Evolutionary conservation across 805 yeast genomes (phyloP).

Genomic region (Yarrowia sp.): DNA sequence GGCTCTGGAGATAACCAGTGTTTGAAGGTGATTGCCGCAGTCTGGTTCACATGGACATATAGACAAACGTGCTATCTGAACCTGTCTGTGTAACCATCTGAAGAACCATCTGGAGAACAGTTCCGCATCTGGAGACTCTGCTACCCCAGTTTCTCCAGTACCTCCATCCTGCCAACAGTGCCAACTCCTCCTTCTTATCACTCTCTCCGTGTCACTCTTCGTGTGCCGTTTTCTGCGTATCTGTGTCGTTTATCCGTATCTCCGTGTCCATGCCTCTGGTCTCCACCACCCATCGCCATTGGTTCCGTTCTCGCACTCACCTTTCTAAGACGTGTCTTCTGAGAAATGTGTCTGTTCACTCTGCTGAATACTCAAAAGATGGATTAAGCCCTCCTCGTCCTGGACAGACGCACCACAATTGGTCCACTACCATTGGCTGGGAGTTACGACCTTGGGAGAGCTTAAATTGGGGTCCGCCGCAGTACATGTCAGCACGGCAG

Average conservation of each 20-base stretch:
- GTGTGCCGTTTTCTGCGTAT: no score
- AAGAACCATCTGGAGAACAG: no score
- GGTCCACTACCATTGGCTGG: slow-evolving; percentile 22
- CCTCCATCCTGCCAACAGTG: no score
- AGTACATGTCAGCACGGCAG: neutral
- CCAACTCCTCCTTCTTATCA: neutral
- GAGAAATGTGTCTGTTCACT: slow-evolving; percentile 23
- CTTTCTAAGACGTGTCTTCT: slow-evolving; percentile 18
- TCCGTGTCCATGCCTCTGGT: neutral
- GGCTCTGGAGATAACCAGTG: no score
- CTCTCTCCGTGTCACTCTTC: no score
- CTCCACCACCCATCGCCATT: neutral
- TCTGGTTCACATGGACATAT: no score
- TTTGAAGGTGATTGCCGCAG: no score
- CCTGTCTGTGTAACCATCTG: no score
- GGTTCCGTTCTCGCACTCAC: neutral
- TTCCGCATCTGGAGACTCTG: no score
- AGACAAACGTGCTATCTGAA: no score
- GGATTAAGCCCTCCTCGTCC: neutral
- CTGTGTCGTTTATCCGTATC: neutral
- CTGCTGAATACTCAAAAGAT: slow-evolving; percentile 17
- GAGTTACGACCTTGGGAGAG: slow-evolving; percentile 16
- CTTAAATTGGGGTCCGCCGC: neutral
- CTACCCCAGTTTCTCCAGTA: no score
- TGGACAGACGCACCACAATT: slow-evolving; percentile 5